A percentile compares a stretch with the other conserved stretches of the same genome.
phyloP scores from a whole-genome alignment of 2,329 filamentous ascomycete species.

The Periglandula ipomoeae region DNA sequence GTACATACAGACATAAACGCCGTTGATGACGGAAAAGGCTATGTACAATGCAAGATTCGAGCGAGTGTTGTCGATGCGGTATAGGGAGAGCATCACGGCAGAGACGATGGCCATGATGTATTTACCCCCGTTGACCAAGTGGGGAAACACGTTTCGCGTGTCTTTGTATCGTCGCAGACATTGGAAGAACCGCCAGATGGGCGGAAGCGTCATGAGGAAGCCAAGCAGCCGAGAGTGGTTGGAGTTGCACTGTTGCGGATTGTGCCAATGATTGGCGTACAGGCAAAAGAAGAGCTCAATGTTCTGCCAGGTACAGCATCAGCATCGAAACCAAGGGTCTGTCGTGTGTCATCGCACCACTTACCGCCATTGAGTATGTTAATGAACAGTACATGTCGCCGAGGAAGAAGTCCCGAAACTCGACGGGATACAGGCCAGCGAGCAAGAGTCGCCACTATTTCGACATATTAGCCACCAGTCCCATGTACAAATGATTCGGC shows the following conservation, averaged over 20 bases:
- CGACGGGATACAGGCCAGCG: slow-evolving; percentile 83
- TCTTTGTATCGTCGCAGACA: slow-evolving; percentile 85
- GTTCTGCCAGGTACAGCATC: slow-evolving; percentile 47
- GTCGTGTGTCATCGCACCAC: too few species aligned
- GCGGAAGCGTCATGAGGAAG: slow-evolving; percentile 75
- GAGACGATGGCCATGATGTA: slow-evolving; percentile 78
- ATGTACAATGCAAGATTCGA: slow-evolving; percentile 64
- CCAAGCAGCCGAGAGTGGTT: slow-evolving; percentile 73
- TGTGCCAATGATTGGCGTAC: slow-evolving; percentile 69
- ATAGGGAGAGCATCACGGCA: slow-evolving; percentile 71
- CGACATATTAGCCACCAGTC: too few species aligned
- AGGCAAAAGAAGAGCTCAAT: slow-evolving; percentile 91
- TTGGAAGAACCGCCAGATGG: slow-evolving; percentile 84
- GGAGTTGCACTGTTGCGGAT: slow-evolving; percentile 74
- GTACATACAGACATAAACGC: slow-evolving; percentile 61
- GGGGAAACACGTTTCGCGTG: slow-evolving; percentile 80
- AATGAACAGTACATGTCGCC: slow-evolving; percentile 97
- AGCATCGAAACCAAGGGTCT: neutral
- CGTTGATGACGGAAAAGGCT: slow-evolving; percentile 70
- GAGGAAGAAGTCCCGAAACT: slow-evolving; percentile 95
- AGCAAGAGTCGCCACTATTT: slow-evolving; percentile 79
- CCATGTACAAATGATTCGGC: too few species aligned
- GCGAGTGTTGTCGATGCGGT: slow-evolving; percentile 58
- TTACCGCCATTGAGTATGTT: slow-evolving; percentile 78
- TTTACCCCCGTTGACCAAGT: slow-evolving; percentile 87